A percentile compares a stretch with the other conserved stretches of the same genome.
phyloP scores from a whole-genome alignment of 2,329 filamentous ascomycete genomes.

The Chrysoporthe deuterocubensis region DNA sequence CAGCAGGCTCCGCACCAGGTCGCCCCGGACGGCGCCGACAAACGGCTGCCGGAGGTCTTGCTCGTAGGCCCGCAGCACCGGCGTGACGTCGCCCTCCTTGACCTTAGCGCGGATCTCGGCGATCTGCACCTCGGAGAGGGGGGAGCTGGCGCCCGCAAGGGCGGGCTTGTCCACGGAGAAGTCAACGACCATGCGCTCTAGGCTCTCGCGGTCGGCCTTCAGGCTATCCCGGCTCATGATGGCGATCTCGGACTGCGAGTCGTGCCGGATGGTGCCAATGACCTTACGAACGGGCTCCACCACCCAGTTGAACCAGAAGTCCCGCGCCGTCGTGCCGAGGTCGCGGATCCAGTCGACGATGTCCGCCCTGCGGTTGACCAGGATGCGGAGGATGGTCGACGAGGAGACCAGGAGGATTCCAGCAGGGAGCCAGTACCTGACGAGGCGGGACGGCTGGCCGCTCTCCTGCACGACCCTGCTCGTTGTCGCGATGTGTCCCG shows the following conservation, averaged over 20 bases:
- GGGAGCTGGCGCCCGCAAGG: slow-evolving; percentile 52
- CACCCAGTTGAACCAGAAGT: slow-evolving; percentile 98
- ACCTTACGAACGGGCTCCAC: slow-evolving; percentile 82
- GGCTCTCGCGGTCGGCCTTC: slow-evolving; percentile 83
- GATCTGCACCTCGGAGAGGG: slow-evolving; percentile 69
- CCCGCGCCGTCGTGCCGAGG: slow-evolving; percentile 75
- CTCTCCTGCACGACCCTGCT: slow-evolving; percentile 62
- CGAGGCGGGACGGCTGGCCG: slow-evolving; percentile 73
- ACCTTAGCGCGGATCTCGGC: slow-evolving; percentile 78
- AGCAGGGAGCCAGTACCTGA: slow-evolving; percentile 89
- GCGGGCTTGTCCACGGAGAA: slow-evolving; percentile 85
- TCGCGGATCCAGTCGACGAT: slow-evolving; percentile 81
- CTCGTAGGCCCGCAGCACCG: slow-evolving; percentile 89
- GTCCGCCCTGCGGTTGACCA: slow-evolving; percentile 75
- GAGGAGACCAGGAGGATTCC: slow-evolving; percentile 76
- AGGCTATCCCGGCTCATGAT: slow-evolving; percentile 95
- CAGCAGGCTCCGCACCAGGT: slow-evolving; percentile 85
- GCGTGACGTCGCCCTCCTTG: slow-evolving; percentile 88
- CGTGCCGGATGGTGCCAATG: slow-evolving; percentile 89
- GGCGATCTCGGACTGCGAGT: slow-evolving; percentile 89
- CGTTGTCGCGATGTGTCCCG: slow-evolving; percentile 65
- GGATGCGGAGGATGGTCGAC: slow-evolving; percentile 80
- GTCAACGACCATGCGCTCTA: slow-evolving; percentile 98
- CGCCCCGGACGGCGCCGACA: slow-evolving; percentile 79
- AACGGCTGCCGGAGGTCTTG: slow-evolving; percentile 83